Conservation (phyloP, 2,329 filamentous ascomycete genomes). For the Diaporthe sp. region DNA sequence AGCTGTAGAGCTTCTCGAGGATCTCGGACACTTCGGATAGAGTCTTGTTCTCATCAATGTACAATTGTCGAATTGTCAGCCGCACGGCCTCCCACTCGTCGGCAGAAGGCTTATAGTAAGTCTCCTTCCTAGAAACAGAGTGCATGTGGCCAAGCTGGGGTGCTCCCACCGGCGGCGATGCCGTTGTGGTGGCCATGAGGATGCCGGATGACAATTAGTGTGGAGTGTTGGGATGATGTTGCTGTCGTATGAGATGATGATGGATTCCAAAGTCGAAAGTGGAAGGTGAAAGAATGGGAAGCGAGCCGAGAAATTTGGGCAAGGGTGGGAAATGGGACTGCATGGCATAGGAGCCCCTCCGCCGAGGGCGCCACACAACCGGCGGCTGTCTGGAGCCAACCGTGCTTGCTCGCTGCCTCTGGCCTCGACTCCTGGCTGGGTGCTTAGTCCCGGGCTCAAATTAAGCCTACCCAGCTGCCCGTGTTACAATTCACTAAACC, state of each 20-base stretch:
- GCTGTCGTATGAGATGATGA: slow-evolving; percentile 10
- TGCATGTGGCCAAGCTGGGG: background rate
- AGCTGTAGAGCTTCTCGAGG: slow-evolving; percentile 19
- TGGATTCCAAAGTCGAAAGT: slow-evolving; percentile 22
- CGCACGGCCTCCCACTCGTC: slow-evolving; percentile 37
- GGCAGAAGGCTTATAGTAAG: slow-evolving; percentile 12
- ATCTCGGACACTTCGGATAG: slow-evolving; percentile 27
- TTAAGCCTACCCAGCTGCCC: slow-evolving; percentile 13
- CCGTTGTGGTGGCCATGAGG: slow-evolving; percentile 11
- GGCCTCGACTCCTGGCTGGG: slow-evolving; percentile 14
- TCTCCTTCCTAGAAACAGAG: slow-evolving; percentile 14
- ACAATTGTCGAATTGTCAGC: slow-evolving; percentile 35
- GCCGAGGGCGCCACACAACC: slow-evolving; percentile 33
- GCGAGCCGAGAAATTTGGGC: slow-evolving; percentile 39
- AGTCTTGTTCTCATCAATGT: slow-evolving; percentile 39
- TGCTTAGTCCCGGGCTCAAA: slow-evolving; percentile 29
- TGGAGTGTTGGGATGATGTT: slow-evolving; percentile 23
- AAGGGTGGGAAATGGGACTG: slow-evolving; percentile 38
- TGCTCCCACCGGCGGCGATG: background rate
- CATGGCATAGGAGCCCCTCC: slow-evolving; percentile 32
- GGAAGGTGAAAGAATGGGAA: slow-evolving; percentile 35
- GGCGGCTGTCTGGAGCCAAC: slow-evolving; percentile 22
- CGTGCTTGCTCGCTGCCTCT: slow-evolving; percentile 24
- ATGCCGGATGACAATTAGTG: background rate
- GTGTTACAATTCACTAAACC: slow-evolving; percentile 34